Conservation (phyloP, 2,329 filamentous ascomycete species). For the Cercospora beticola region DNA sequence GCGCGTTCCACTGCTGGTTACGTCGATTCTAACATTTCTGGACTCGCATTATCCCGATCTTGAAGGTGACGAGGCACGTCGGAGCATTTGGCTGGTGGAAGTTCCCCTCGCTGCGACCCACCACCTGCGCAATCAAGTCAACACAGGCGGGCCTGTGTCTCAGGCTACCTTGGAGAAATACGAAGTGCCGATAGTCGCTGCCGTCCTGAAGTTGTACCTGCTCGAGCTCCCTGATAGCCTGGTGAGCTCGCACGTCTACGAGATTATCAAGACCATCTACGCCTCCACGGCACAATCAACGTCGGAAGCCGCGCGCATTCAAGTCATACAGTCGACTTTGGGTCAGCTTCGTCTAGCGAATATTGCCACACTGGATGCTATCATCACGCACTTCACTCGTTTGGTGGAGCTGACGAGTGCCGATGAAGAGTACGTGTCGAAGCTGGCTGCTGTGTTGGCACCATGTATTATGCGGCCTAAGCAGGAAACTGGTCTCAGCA, state of each 20-base stretch:
- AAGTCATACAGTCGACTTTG: constrained; percentile 91
- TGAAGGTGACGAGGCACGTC: constrained; percentile 89
- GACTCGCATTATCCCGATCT: constrained; percentile 97
- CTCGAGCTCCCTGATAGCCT: constrained; percentile 96
- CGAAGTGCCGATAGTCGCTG: constrained; percentile 91
- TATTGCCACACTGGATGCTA: constrained; percentile 96
- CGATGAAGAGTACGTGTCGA: constrained; percentile 77
- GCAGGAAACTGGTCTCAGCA: constrained; percentile 81
- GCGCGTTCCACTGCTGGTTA: constrained; percentile 88
- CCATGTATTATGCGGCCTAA: constrained; percentile 87
- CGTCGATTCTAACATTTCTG: constrained; percentile 88
- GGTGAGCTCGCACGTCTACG: constrained; percentile 96
- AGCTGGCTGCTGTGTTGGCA: constrained; percentile 72
- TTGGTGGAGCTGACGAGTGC: constrained; percentile 95
- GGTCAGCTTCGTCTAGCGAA: constrained; percentile 93
- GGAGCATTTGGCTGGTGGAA: constrained; percentile 91
- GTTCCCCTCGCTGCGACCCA: constrained; percentile 84
- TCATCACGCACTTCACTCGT: constrained; percentile 97
- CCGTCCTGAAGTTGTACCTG: constrained; percentile 88
- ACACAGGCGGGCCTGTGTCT: constrained; percentile 79
- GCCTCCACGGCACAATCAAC: constrained; percentile 74
- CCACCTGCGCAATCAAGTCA: constrained; percentile 76
- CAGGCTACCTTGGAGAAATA: constrained; percentile 79
- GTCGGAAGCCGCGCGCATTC: constrained; percentile 75
- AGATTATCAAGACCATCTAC: constrained; percentile 98